A percentile compares a stretch with the other conserved stretches of the same genome.
These are phyloP conservation scores for Teunomyces tritomae DNA, from an alignment of 805 yeast species.

Conservation along the genomic window DNA sequence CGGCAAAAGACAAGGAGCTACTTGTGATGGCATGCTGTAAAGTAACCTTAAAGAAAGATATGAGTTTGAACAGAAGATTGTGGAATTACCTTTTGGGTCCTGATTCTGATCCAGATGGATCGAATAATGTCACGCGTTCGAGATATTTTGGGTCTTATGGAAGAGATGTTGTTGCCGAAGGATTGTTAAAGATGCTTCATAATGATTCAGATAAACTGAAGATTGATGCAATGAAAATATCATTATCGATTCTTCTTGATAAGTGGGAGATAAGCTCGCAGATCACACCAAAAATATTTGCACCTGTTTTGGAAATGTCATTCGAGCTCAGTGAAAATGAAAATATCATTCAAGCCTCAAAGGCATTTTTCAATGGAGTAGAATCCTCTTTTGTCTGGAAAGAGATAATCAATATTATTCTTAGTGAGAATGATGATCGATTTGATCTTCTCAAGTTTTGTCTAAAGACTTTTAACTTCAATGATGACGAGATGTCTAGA, in stretches of 20 bases:
- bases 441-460: constrained; percentile 57
- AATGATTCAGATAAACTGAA: constrained; percentile 30
- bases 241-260: constrained; percentile 72
- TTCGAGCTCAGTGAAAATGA: constrained; percentile 25
- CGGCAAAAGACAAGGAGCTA: constrained; percentile 52
- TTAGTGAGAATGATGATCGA: constrained; percentile 23
- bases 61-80: constrained; percentile 90
- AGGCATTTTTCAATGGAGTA: constrained; percentile 77
- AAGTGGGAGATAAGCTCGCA: constrained; percentile 90
- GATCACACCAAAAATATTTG: constrained; percentile 66
- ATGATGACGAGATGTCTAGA: constrained; percentile 82
- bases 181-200: constrained; percentile 49
- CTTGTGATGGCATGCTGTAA: constrained; percentile 62
- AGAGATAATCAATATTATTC: constrained; percentile 43
- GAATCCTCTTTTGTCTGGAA: constrained; percentile 82
- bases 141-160: constrained; percentile 66
- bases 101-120: constrained; percentile 29
- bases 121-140: constrained; percentile 28
- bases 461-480: constrained; percentile 63
- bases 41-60: constrained; percentile 77
- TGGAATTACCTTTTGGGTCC: constrained; percentile 96
- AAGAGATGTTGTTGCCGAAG: constrained; percentile 44
- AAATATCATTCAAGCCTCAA: constrained; percentile 57
- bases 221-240: constrained; percentile 58
- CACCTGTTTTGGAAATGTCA: constrained; percentile 59